Percentiles rank a stretch among this genome's conserved stretches.
Conservation (phyloP, 192 early-diverging fungal genomes). For the Coemansia sp. region DNA sequence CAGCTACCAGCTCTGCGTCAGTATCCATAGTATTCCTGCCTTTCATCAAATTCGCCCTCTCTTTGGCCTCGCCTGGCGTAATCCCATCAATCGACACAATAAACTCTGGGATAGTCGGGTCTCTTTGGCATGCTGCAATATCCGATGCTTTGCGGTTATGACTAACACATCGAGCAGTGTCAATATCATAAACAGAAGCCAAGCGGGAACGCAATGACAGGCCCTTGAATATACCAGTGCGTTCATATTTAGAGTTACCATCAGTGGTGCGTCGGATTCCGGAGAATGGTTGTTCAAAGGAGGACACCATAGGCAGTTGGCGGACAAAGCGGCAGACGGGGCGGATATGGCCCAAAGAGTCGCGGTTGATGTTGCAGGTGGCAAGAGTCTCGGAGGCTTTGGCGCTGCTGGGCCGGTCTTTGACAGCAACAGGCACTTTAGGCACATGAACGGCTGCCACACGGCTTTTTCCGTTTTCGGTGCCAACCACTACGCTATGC, state of each 20-base stretch:
- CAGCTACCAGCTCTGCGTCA: background rate
- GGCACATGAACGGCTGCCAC: conserved; percentile 1
- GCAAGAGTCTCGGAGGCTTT: conserved; percentile 43
- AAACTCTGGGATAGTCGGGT: conserved; percentile 49
- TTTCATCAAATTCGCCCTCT: conserved; percentile 1
- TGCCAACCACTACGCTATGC: background rate
- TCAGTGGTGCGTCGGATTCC: conserved; percentile 32
- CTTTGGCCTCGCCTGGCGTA: background rate
- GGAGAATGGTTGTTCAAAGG: conserved; percentile 36
- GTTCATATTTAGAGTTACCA: conserved; percentile 34
- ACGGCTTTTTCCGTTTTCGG: background rate
- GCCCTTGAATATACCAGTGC: conserved; percentile 39
- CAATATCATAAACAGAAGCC: conserved; percentile 30
- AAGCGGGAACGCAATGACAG: conserved; percentile 31
- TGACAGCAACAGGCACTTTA: conserved; percentile 2
- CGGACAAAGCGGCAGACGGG: conserved; percentile 46
- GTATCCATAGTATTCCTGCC: background rate
- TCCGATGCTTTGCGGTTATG: conserved; percentile 27
- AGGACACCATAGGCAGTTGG: conserved; percentile 45
- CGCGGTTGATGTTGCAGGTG: conserved; percentile 44
- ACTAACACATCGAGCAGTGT: conserved; percentile 35
- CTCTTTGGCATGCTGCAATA: conserved; percentile 41
- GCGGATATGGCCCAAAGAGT: conserved; percentile 25
- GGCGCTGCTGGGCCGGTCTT: conserved; percentile 28
- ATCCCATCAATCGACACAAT: conserved; percentile 36